Percentiles rank a stretch among this genome's conserved stretches.
These are phyloP conservation scores for Isabelozyma heimii DNA, from an alignment of 805 yeast genomes.

Conservation along the genomic window DNA sequence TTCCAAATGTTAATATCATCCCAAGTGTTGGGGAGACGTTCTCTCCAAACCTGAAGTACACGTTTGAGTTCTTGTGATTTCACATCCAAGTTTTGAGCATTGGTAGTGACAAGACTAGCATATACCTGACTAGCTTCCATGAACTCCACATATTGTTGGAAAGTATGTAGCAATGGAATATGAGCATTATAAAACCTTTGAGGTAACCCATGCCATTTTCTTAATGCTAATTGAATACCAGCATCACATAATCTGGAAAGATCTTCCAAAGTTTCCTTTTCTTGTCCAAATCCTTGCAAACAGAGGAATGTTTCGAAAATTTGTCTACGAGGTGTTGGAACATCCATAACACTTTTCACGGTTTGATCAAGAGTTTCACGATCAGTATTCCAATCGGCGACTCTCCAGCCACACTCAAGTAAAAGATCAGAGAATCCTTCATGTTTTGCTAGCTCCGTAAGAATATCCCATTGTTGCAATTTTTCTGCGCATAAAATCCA, in stretches of 20 bases:
- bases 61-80: slow-evolving; percentile 94
- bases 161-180: slow-evolving; percentile 83
- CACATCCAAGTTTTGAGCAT: slow-evolving; percentile 85
- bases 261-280: slow-evolving; percentile 80
- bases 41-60: slow-evolving; percentile 96
- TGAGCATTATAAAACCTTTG: slow-evolving; percentile 77
- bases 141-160: slow-evolving; percentile 96
- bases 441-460: slow-evolving; percentile 94
- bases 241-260: slow-evolving; percentile 88
- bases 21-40: slow-evolving; percentile 93
- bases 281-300: slow-evolving; percentile 90
- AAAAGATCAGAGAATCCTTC: slow-evolving; percentile 95
- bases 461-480: slow-evolving; percentile 95
- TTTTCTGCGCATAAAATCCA: slow-evolving; percentile 98
- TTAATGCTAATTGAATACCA: slow-evolving; percentile 87
- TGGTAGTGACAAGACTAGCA: slow-evolving; percentile 81
- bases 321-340: slow-evolving; percentile 96
- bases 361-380: slow-evolving; percentile 92
- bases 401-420: slow-evolving; percentile 99
- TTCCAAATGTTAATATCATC: slow-evolving; percentile 98
- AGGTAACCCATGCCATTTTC: slow-evolving; percentile 93
- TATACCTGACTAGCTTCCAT: slow-evolving; percentile 97
- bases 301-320: slow-evolving; percentile 92
- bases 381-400: slow-evolving; percentile 97
- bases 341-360: slow-evolving; percentile 95